Percentiles rank a stretch among this genome's conserved stretches.
Evolutionary conservation across 179 eudicot species (phyloP).

Genomic region (Spinacia oleracea): DNA sequence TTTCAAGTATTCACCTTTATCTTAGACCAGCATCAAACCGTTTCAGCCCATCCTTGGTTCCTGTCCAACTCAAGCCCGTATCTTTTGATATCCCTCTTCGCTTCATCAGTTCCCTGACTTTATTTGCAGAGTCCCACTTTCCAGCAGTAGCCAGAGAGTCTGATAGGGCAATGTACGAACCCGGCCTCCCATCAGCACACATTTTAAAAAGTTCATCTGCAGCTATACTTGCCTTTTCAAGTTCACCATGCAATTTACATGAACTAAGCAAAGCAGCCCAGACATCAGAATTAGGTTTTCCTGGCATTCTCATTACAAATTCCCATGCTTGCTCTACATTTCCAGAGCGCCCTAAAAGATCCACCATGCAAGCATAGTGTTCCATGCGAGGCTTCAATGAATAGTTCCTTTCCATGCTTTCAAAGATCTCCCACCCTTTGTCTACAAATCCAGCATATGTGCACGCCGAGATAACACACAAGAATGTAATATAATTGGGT

Average conservation of each 20-base stretch:
- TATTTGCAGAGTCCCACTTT: conserved; percentile 73
- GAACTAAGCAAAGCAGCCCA: conserved; percentile 91
- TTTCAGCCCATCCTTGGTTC: conserved; percentile 42
- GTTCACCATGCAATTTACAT: conserved; percentile 69
- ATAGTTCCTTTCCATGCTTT: conserved; percentile 69
- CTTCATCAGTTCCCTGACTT: conserved; percentile 82
- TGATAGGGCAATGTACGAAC: conserved; percentile 80
- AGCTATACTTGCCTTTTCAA: conserved; percentile 69
- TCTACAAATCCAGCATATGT: conserved; percentile 70
- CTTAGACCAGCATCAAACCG: conserved; percentile 29
- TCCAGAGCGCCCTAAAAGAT: conserved; percentile 82
- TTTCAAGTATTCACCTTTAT: not conserved
- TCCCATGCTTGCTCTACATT: conserved; percentile 61
- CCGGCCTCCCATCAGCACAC: conserved; percentile 54
- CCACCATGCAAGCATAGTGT: conserved; percentile 94
- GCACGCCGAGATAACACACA: conserved; percentile 79
- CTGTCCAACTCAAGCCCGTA: conserved; percentile 78
- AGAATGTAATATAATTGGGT: conserved; percentile 77
- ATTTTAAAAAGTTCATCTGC: conserved; percentile 68
- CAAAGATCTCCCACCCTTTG: conserved; percentile 64
- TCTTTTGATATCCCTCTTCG: conserved; percentile 62
- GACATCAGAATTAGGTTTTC: conserved; percentile 81
- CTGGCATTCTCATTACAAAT: conserved; percentile 67
- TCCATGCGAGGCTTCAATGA: conserved; percentile 83
- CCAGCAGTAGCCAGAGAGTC: conserved; percentile 81